These are phyloP conservation scores for Plasmopara viticola DNA, from an alignment of 352 stramenopile genomes.

Conservation along the genomic window DNA sequence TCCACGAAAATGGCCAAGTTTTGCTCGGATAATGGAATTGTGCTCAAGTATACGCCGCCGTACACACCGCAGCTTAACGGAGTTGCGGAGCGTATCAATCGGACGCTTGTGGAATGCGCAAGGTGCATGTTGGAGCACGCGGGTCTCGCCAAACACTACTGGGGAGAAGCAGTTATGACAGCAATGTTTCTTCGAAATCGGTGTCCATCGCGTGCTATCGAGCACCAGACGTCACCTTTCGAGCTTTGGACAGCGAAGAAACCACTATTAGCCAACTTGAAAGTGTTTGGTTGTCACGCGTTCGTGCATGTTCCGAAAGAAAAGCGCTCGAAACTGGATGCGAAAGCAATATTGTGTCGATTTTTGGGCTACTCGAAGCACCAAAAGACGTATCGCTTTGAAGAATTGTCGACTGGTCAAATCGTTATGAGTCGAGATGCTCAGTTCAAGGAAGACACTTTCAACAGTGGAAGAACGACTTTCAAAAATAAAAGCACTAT, in stretches of 20 bases:
- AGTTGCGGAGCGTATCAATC: background rate
- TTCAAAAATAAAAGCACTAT: too few relatives aligned
- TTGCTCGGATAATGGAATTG: background rate
- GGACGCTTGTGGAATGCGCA: background rate
- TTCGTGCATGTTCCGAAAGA: background rate
- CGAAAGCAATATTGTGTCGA: background rate
- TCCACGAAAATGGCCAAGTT: background rate
- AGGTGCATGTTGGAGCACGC: background rate
- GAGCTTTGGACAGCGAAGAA: background rate
- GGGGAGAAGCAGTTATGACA: too few relatives aligned
- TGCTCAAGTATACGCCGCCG: background rate
- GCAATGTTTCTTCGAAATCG: too few relatives aligned
- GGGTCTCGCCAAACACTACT: background rate
- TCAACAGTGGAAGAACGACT: too few relatives aligned
- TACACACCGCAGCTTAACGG: background rate
- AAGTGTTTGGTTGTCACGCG: background rate
- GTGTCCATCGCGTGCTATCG: too few relatives aligned
- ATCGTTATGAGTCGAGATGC: background rate
- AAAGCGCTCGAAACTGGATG: background rate
- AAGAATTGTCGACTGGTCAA: background rate
- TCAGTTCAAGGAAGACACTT: too few relatives aligned
- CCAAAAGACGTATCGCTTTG: background rate
- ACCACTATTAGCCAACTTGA: background rate
- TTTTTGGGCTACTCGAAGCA: background rate
- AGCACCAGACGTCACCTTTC: background rate